Evolutionary conservation across 78 protist species (phyloP), one percentile per base, ranked within the genome.

Genomic region (Cavenderia fasciculata): DNA sequence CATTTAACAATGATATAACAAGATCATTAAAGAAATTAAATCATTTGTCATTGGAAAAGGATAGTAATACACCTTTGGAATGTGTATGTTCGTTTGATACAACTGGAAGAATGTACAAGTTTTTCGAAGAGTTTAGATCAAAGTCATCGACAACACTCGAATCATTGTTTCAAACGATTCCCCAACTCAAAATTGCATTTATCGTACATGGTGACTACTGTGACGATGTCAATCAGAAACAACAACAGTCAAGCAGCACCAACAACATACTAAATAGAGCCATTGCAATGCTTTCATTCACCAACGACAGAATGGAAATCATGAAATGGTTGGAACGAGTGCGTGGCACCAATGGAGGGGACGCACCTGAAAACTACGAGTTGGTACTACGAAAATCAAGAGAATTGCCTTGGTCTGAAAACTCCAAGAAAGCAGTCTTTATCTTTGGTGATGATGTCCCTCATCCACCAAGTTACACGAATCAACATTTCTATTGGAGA

Each of bases 361-460:
- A 89, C 40, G 94, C 88, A 5, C 94, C 94, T 2, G 94, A 89
- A 41, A 41, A 59, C 56, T 89, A 89, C 51, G 94, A 89, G 57
- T 76, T 68, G 34, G 69, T 52, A 0, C 59, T 89, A 38, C 43
- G 94, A 61, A 72, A 77, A 68, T 63, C 69, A 4, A 61, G 87
- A 65, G 78, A 89, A 43, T 25, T 89, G n/a, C 78, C 87, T 12
- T 89, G 94, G 94, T 62, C 89, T 25, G 14, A 25, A 2, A 51
- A 68, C 23, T 76, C 90, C 14, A 79, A 72, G 29, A 89, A 89
- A 57, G 52, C 75, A 7, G 18, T 65, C 12, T 72, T 89, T 0
- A 41, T 89, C 33, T 61, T 89, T 82, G 94, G 94, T 6, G 94
- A 89, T 57, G 94, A 89, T 63, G 88, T 75, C 16, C 94, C 94